A percentile compares a stretch with the other conserved stretches of the same genome.
Evolutionary conservation across 2,329 filamentous ascomycete species (phyloP).

Genomic region (Hyphodiscus sp.): DNA sequence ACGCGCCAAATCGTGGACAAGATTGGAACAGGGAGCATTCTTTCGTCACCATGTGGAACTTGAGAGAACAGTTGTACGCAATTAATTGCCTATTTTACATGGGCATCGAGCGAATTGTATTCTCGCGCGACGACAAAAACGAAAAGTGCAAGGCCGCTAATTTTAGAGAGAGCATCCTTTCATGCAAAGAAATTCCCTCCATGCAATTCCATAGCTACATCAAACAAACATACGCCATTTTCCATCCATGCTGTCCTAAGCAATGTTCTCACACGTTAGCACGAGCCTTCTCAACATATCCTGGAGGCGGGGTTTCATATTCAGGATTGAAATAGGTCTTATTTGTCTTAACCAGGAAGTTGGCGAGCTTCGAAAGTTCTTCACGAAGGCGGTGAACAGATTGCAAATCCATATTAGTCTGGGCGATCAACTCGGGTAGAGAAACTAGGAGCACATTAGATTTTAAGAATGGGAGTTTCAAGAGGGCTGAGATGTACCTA

Average conservation of each 20-base stretch:
- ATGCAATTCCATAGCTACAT: background rate
- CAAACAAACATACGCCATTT: slow-evolving; percentile 21
- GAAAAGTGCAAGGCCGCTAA: background rate
- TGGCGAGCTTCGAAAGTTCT: slow-evolving; percentile 78
- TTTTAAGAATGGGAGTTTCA: background rate
- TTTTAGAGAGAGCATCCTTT: background rate
- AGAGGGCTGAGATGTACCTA: slow-evolving; percentile 55
- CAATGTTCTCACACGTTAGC: slow-evolving; percentile 6
- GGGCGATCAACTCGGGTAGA: slow-evolving; percentile 86
- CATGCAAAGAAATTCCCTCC: background rate
- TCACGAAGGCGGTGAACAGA: slow-evolving; percentile 83
- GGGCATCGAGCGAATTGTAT: background rate
- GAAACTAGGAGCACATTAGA: slow-evolving; percentile 51
- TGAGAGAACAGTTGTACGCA: background rate
- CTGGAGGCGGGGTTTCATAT: slow-evolving; percentile 66
- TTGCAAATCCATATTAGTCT: slow-evolving; percentile 96
- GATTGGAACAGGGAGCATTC: background rate
- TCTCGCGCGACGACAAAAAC: too few species aligned
- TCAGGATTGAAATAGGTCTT: slow-evolving; percentile 69
- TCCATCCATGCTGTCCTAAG: slow-evolving; percentile 12
- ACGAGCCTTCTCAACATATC: slow-evolving; percentile 63
- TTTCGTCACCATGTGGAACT: background rate
- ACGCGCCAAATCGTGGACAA: too few species aligned
- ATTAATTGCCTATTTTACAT: background rate
- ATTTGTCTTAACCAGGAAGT: slow-evolving; percentile 69